A percentile compares a stretch with the other conserved stretches of the same genome.
Evolutionary conservation across 129 eudicot genomes (phyloP).

Genomic region (Arctium minus): DNA sequence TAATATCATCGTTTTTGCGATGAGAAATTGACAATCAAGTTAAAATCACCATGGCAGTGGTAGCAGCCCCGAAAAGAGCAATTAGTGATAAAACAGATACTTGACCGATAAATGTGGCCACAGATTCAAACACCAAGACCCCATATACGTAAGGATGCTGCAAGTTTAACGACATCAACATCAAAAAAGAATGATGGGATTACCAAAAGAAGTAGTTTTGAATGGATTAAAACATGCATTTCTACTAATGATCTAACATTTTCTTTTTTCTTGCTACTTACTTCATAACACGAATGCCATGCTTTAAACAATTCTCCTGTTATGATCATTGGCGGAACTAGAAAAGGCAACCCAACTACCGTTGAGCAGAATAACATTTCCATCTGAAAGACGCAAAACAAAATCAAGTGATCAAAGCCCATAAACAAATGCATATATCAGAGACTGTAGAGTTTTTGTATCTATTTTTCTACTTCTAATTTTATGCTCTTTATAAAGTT

Average conservation of each 20-base stretch:
- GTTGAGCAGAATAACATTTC: slow-evolving; percentile 91
- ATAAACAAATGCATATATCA: not conserved
- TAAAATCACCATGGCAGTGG: slow-evolving; percentile 56
- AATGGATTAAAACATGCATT: too few species aligned
- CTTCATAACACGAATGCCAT: slow-evolving; percentile 68
- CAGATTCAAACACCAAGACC: slow-evolving; percentile 60
- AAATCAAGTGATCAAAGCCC: not conserved
- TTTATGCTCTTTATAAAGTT: not conserved
- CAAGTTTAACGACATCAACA: slow-evolving; percentile 9
- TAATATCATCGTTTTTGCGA: not conserved
- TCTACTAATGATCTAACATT: not conserved
- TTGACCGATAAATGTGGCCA: slow-evolving; percentile 64
- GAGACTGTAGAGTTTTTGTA: not conserved
- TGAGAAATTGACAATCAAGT: not conserved
- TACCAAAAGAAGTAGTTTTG: too few species aligned
- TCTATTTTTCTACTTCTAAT: too few species aligned
- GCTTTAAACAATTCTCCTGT: slow-evolving; percentile 75
- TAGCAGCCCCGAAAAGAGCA: slow-evolving; percentile 70
- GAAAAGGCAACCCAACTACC: slow-evolving; percentile 70
- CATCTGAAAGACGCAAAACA: slow-evolving; percentile 25
- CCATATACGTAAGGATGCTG: slow-evolving; percentile 73
- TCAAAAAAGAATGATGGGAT: too few species aligned
- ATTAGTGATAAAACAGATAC: slow-evolving; percentile 64
- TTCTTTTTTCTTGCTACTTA: slow-evolving; percentile 1
- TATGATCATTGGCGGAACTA: slow-evolving; percentile 61